phyloP scores from a whole-genome alignment of 225 moss, liverwort and hornwort species.

The Rhytidiadelphus loreus region DNA sequence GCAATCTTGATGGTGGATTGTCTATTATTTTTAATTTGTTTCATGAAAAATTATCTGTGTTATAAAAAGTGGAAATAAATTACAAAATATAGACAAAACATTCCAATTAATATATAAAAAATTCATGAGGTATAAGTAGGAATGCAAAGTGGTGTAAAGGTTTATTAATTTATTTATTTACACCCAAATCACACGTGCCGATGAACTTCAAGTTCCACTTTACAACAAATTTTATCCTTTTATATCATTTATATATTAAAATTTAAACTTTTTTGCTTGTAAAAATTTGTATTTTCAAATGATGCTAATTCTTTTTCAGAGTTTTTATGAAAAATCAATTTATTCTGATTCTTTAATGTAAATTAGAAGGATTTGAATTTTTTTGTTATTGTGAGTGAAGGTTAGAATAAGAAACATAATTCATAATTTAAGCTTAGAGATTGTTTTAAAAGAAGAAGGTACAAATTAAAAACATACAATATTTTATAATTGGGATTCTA shows the following conservation, averaged over 20 bases:
- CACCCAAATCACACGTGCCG: not conserved
- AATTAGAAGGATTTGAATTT: not conserved
- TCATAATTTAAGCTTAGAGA: rapidly evolving
- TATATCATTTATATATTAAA: not conserved
- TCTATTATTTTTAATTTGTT: rapidly evolving
- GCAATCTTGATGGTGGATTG: not conserved
- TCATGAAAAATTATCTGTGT: not conserved
- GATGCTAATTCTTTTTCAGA: not conserved
- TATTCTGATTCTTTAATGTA: not conserved
- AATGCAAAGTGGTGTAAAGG: not conserved
- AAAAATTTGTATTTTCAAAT: not conserved
- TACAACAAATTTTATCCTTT: rapidly evolving
- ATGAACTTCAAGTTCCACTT: not conserved
- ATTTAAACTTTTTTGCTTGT: too few relatives aligned
- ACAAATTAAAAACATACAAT: too few relatives aligned
- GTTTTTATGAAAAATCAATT: not conserved
- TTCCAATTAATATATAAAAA: not conserved
- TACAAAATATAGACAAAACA: not conserved
- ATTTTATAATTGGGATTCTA: not conserved
- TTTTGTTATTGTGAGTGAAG: not conserved
- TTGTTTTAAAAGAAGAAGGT: not conserved
- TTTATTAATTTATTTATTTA: not conserved
- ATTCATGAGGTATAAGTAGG: not conserved
- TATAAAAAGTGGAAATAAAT: not conserved
- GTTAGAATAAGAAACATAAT: not conserved